Conservation (phyloP, 352 stramenopile genomes). For the Phytophthora pluvialis region DNA sequence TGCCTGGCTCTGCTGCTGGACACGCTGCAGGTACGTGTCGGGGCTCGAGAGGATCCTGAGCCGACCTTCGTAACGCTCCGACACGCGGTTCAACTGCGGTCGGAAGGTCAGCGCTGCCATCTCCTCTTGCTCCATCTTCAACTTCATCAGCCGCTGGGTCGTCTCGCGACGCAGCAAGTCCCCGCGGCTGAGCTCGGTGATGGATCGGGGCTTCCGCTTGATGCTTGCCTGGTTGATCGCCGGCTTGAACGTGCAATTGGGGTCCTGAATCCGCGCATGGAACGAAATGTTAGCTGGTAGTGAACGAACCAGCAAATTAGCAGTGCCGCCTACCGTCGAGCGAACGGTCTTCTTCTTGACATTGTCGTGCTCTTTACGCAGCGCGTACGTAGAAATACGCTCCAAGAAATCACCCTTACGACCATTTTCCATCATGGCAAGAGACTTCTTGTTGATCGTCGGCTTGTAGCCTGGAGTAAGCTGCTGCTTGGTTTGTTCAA, state of each 20-base stretch:
- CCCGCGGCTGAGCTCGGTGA: conserved; percentile 82
- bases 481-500: conserved; percentile 70
- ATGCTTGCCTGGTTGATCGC: conserved; percentile 78
- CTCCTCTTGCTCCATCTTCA: conserved; percentile 90
- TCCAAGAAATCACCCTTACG: conserved; percentile 85
- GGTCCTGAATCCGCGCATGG: conserved; percentile 47
- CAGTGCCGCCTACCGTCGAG: conserved; percentile 45
- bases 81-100: conserved; percentile 74
- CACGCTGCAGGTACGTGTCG: conserved; percentile 83
- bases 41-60: conserved; percentile 84
- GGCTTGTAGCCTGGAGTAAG: conserved; percentile 64
- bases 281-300: background rate
- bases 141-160: conserved; percentile 80
- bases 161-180: conserved; percentile 82
- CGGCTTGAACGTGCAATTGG: conserved; percentile 86
- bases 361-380: conserved; percentile 80
- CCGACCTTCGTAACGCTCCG: conserved; percentile 67
- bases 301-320: background rate
- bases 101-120: conserved; percentile 84
- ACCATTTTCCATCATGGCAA: conserved; percentile 81
- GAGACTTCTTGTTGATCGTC: conserved; percentile 84
- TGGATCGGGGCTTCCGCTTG: conserved; percentile 66
- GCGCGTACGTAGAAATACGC: conserved; percentile 75
- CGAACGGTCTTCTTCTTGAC: conserved; percentile 80
- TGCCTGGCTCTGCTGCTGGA: conserved; percentile 80